Evolutionary conservation across 1,284 basidiomycete genomes (phyloP).

Genomic region (Amylostereum areolatum): DNA sequence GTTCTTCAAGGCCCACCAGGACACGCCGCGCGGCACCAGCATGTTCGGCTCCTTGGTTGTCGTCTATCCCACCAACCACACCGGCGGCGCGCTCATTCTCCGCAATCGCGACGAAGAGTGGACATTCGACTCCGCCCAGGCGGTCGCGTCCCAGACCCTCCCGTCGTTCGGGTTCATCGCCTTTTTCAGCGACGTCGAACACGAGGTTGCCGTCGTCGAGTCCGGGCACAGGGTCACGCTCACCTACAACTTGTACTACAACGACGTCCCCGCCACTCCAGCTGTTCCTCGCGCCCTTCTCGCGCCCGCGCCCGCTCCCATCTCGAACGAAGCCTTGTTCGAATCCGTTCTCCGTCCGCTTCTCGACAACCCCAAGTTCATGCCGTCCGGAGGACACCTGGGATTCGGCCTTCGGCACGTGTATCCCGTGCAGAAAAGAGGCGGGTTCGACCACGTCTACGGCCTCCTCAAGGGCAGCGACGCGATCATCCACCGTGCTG

Average conservation of each 20-base stretch:
- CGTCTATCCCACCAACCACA: slow-evolving; percentile 32
- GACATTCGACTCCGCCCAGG: slow-evolving; percentile 25
- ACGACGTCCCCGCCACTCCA: neutral
- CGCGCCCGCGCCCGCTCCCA: neutral
- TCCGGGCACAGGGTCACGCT: slow-evolving; percentile 35
- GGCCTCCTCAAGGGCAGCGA: slow-evolving; percentile 6
- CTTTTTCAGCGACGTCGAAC: slow-evolving; percentile 38
- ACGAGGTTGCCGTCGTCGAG: slow-evolving; percentile 33
- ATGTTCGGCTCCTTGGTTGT: slow-evolving; percentile 43
- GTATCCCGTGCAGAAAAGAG: slow-evolving; percentile 18
- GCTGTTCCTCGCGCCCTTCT: neutral
- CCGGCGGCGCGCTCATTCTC: slow-evolving; percentile 33
- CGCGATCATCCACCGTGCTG: slow-evolving; percentile 5
- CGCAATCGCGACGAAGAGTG: slow-evolving; percentile 25
- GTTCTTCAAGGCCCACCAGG: slow-evolving; percentile 38
- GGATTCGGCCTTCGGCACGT: slow-evolving; percentile 26
- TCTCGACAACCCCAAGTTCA: slow-evolving; percentile 18
- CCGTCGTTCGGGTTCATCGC: slow-evolving; percentile 25
- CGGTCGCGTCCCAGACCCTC: slow-evolving; percentile 9
- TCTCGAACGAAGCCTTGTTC: slow-evolving; percentile 10
- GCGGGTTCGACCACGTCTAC: neutral
- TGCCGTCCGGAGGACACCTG: slow-evolving; percentile 25
- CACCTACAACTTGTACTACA: slow-evolving; percentile 30
- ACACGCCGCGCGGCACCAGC: slow-evolving; percentile 29
- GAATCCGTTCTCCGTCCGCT: slow-evolving; percentile 14